phyloP scores from a whole-genome alignment of 2,329 filamentous ascomycete genomes.

The Sclerotinia spermophila region DNA sequence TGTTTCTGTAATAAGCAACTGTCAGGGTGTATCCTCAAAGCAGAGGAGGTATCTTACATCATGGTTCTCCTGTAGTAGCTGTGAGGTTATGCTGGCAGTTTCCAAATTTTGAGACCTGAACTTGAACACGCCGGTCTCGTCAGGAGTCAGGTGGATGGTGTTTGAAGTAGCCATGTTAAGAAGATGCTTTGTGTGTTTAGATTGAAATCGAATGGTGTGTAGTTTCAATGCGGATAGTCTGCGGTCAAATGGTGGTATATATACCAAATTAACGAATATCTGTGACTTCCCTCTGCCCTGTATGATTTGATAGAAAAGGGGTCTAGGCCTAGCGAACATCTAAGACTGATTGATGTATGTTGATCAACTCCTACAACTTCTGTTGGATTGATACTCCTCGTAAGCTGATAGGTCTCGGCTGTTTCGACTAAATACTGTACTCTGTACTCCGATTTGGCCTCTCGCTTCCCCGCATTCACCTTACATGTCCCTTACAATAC shows the following conservation, averaged over 20 bases:
- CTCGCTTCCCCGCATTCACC: not conserved
- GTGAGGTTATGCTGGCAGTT: slow-evolving; percentile 58
- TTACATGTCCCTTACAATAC: no score
- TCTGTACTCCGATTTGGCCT: not conserved
- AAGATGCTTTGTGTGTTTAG: not conserved
- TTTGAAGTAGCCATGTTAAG: slow-evolving; percentile 34
- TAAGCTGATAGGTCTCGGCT: not conserved
- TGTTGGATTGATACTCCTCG: not conserved
- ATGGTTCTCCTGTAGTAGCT: slow-evolving; percentile 74
- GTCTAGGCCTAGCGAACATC: not conserved
- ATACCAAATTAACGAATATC: not conserved
- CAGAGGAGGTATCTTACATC: slow-evolving; percentile 41
- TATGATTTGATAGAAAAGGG: not conserved
- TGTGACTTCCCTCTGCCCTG: not conserved
- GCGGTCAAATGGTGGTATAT: not conserved
- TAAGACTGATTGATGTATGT: not conserved
- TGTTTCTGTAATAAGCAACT: slow-evolving; percentile 48
- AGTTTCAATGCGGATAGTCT: not conserved
- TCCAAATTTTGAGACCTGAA: slow-evolving; percentile 50
- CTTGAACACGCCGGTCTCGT: slow-evolving; percentile 50
- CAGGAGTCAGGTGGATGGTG: slow-evolving; percentile 46
- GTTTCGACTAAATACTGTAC: not conserved
- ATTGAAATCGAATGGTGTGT: not conserved
- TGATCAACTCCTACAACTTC: not conserved
- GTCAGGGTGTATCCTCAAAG: not conserved